phyloP scores from a whole-genome alignment of 306 rosid species.

The Medicago ruthenica region DNA sequence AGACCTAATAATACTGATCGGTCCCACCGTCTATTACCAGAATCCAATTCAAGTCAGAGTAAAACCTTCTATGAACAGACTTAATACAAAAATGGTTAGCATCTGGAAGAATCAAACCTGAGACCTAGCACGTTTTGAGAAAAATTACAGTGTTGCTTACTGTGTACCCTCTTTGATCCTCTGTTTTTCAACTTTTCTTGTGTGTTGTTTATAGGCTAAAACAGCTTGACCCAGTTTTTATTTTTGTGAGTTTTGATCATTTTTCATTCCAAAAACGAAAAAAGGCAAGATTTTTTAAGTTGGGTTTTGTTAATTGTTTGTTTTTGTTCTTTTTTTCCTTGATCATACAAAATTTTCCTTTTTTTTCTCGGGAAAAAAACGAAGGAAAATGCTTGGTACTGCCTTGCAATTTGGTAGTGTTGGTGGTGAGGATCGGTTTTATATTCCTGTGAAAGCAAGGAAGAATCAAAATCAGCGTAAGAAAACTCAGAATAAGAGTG shows the following conservation, averaged over 20 bases:
- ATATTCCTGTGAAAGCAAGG: constrained; percentile 71
- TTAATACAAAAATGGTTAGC: no score
- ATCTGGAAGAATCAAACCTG: no score
- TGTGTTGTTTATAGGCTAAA: background rate
- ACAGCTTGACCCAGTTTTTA: constrained; percentile 14
- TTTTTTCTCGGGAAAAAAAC: constrained; percentile 30
- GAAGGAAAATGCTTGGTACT: constrained; percentile 66
- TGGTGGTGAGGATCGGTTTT: constrained; percentile 69
- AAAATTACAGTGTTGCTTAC: background rate
- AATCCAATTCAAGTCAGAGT: no score
- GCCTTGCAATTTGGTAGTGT: constrained; percentile 59
- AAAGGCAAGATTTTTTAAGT: constrained; percentile 23
- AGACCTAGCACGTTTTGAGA: no score
- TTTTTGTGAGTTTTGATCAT: constrained; percentile 28
- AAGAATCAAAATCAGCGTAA: constrained; percentile 65
- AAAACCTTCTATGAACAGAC: no score
- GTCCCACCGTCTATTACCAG: no score
- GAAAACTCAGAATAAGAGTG: constrained; percentile 59
- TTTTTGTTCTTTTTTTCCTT: background rate
- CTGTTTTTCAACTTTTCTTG: background rate
- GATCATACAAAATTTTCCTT: constrained; percentile 18
- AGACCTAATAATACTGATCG: no score
- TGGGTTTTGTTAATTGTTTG: constrained; percentile 10
- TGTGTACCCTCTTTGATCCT: constrained; percentile 18
- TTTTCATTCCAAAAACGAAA: constrained; percentile 11